A percentile compares a stretch with the other conserved stretches of the same genome.
Conservation (phyloP, 78 protist species). For the Dictyostelium discoideum region DNA sequence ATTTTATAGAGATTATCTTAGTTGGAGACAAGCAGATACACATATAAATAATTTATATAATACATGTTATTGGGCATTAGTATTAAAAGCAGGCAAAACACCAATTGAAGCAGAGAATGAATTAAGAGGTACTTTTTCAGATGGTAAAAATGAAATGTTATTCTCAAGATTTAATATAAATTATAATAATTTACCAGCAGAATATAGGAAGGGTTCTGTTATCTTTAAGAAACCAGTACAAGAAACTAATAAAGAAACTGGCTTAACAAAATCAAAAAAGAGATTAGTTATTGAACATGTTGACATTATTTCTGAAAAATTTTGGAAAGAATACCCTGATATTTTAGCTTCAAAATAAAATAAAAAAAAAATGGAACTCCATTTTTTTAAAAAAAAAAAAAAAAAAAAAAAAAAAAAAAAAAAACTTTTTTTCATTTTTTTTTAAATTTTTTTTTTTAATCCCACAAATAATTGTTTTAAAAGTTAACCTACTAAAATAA, state of each 20-base stretch:
- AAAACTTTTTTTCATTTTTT: background rate
- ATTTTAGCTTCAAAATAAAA: constrained; percentile 28
- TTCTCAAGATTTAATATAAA: constrained; percentile 87
- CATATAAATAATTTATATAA: constrained; percentile 95
- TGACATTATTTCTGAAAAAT: constrained; percentile 83
- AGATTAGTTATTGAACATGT: constrained; percentile 36
- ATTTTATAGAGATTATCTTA: constrained; percentile 25
- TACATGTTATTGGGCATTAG: constrained; percentile 92
- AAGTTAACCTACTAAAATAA: too few species aligned
- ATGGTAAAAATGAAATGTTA: constrained; percentile 91
- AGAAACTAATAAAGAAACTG: constrained; percentile 4
- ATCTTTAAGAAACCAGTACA: constrained; percentile 41
- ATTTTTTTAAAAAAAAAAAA: background rate
- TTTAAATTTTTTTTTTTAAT: background rate
- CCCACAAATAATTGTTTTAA: background rate
- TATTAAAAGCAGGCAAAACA: constrained; percentile 75
- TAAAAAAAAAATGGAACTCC: background rate
- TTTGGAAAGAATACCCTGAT: constrained; percentile 85
- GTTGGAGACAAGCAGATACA: constrained; percentile 84
- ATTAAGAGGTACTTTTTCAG: constrained; percentile 82
- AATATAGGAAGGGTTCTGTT: constrained; percentile 92
- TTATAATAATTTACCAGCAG: constrained; percentile 81
- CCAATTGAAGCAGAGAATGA: constrained; percentile 78
- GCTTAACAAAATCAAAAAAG: constrained; percentile 51
- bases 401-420: background rate